A percentile compares a stretch with the other conserved stretches of the same genome.
Evolutionary conservation across 106 monocot species (phyloP).

Genomic region (Acorus gramineus): DNA sequence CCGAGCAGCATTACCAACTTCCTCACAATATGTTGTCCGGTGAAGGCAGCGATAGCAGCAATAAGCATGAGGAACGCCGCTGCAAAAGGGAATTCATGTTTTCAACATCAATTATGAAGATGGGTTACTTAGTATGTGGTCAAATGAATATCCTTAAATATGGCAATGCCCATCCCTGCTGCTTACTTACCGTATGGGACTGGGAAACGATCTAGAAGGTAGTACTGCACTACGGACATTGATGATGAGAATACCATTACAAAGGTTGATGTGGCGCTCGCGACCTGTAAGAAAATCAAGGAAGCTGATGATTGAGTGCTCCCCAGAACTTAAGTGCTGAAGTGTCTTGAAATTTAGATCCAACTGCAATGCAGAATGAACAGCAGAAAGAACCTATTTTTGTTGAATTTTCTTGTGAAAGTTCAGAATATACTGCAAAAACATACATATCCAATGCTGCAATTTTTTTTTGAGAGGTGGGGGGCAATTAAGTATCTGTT

Average conservation of each 20-base stretch:
- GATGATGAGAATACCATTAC: slow-evolving; percentile 53
- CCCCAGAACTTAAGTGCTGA: background rate
- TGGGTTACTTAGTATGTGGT: too few species aligned
- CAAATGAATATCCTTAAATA: too few species aligned
- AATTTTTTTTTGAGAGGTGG: too few species aligned
- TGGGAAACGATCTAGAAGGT: slow-evolving; percentile 40
- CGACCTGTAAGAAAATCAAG: slow-evolving; percentile 16
- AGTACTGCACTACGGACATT: slow-evolving; percentile 43
- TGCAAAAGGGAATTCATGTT: slow-evolving; percentile 9
- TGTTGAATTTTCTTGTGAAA: too few species aligned
- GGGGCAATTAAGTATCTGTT: too few species aligned
- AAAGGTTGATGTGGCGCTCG: slow-evolving; percentile 54
- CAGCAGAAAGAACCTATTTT: too few species aligned
- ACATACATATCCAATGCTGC: too few species aligned
- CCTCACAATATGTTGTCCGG: slow-evolving; percentile 41
- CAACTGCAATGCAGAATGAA: too few species aligned
- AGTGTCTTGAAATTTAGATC: too few species aligned
- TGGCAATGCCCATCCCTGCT: too few species aligned
- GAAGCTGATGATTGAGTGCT: background rate
- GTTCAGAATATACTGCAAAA: too few species aligned
- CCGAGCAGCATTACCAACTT: slow-evolving; percentile 38
- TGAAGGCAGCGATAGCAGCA: slow-evolving; percentile 59
- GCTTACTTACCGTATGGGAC: slow-evolving; percentile 30
- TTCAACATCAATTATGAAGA: too few species aligned
- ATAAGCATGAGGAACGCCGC: slow-evolving; percentile 41